These are phyloP conservation scores for Penicillium expansum DNA, from an alignment of 2,329 filamentous ascomycete genomes.

Conservation along the genomic window DNA sequence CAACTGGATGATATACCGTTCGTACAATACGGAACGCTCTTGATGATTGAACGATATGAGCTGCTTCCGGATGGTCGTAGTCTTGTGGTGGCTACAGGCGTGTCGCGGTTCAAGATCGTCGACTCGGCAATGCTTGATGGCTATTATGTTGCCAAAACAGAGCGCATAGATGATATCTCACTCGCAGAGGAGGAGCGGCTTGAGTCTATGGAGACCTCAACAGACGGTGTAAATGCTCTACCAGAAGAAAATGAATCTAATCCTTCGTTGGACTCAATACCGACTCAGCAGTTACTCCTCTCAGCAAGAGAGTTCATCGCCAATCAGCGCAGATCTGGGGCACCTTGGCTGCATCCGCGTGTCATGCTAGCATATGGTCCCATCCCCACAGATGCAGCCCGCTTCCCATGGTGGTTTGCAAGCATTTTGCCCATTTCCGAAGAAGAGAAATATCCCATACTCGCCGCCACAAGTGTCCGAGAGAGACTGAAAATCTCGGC, in stretches of 20 bases:
- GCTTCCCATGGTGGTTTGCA: conserved; percentile 89
- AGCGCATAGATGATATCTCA: conserved; percentile 77
- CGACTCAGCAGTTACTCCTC: conserved; percentile 68
- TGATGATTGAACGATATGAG: conserved; percentile 72
- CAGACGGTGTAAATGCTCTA: conserved; percentile 10
- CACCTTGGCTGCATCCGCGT: conserved; percentile 70
- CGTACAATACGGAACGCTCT: conserved; percentile 71
- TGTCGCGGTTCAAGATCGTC: conserved; percentile 72
- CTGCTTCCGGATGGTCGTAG: conserved; percentile 77
- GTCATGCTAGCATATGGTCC: conserved; percentile 74
- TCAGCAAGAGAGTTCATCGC: conserved; percentile 65
- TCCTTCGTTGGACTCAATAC: conserved; percentile 50
- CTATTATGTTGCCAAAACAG: conserved; percentile 72
- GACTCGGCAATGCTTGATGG: conserved; percentile 65
- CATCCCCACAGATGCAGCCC: conserved; percentile 69
- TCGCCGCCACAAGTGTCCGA: conserved; percentile 72
- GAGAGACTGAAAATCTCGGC: conserved; percentile 80
- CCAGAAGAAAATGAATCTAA: conserved; percentile 21
- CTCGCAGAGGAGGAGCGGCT: conserved; percentile 74
- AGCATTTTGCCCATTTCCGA: conserved; percentile 75
- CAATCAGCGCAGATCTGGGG: conserved; percentile 66
- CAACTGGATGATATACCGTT: conserved; percentile 57
- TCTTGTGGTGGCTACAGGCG: conserved; percentile 72
- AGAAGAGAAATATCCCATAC: conserved; percentile 72
- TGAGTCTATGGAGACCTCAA: conserved; percentile 65